These are phyloP conservation scores for Zygosaccharomyces siamensis DNA, from an alignment of 805 yeast species.

Conservation along the genomic window DNA sequence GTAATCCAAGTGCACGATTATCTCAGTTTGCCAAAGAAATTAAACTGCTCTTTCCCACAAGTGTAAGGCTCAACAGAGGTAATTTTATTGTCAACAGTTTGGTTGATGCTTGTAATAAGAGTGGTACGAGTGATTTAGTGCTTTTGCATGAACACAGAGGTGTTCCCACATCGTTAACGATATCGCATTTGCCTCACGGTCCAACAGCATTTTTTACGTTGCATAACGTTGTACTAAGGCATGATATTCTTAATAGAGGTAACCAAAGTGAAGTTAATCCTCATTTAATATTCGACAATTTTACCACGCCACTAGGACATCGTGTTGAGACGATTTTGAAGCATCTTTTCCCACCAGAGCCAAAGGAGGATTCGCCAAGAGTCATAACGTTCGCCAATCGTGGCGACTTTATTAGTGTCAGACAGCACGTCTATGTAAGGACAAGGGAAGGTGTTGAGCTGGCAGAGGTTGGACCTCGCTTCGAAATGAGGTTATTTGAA, in stretches of 20 bases:
- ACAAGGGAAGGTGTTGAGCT: slow-evolving; percentile 86
- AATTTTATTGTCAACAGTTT: slow-evolving; percentile 79
- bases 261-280: slow-evolving; percentile 90
- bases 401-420: slow-evolving; percentile 87
- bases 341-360: slow-evolving; percentile 96
- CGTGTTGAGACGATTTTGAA: slow-evolving; percentile 76
- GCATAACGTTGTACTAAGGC: slow-evolving; percentile 91
- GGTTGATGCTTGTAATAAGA: slow-evolving; percentile 74
- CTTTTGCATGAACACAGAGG: slow-evolving; percentile 96
- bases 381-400: slow-evolving; percentile 89
- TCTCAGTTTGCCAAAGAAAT: slow-evolving; percentile 92
- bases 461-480: slow-evolving; percentile 97
- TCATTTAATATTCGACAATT: slow-evolving; percentile 88
- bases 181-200: slow-evolving; percentile 96
- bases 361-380: slow-evolving; percentile 79
- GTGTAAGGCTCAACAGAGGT: slow-evolving; percentile 89
- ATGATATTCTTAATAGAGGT: slow-evolving; percentile 81
- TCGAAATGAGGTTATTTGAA: slow-evolving; percentile 92
- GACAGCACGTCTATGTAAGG: slow-evolving; percentile 91
- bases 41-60: slow-evolving; percentile 81
- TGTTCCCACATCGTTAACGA: slow-evolving; percentile 89
- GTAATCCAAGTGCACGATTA: slow-evolving; percentile 82
- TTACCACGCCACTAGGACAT: slow-evolving; percentile 72
- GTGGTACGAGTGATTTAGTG: slow-evolving; percentile 78
- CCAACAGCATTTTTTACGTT: slow-evolving; percentile 92